phyloP scores from a whole-genome alignment of 164 flowering plant species.

The Buxus sempervirens region DNA sequence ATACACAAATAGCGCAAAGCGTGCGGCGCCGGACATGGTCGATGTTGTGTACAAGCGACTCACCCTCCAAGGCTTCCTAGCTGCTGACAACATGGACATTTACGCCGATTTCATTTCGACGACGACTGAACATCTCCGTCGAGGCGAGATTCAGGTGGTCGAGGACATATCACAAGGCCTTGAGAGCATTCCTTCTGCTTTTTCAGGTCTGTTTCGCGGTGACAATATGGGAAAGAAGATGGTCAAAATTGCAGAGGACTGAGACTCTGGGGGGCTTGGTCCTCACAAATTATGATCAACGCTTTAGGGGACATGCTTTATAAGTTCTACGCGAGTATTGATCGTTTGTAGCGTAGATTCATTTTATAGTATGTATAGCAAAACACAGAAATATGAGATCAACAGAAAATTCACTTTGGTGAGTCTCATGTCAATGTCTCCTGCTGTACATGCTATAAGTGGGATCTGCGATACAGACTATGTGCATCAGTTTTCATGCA shows the following conservation, averaged over 20 bases:
- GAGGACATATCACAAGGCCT: constrained; percentile 66
- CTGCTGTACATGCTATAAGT: no score
- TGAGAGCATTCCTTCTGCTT: constrained; percentile 60
- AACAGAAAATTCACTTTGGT: no score
- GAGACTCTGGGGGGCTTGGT: no score
- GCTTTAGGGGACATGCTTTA: no score
- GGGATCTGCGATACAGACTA: no score
- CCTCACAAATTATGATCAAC: no score
- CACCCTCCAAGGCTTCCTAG: constrained; percentile 58
- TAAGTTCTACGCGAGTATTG: no score
- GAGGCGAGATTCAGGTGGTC: constrained; percentile 33
- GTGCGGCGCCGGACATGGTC: constrained; percentile 49
- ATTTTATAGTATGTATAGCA: no score
- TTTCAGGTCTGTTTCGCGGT: constrained; percentile 57
- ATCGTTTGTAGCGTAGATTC: no score
- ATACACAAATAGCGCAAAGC: constrained; percentile 33
- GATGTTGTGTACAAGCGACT: constrained; percentile 57
- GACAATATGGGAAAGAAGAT: constrained; percentile 60
- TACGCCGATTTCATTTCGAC: constrained; percentile 39
- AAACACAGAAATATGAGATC: no score
- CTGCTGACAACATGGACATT: constrained; percentile 29
- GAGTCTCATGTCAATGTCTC: no score
- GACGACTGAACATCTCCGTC: constrained; percentile 33
- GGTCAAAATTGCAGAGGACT: constrained; percentile 43
- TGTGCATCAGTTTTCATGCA: no score